Conservation (phyloP, 2,329 filamentous ascomycete genomes). For the Cladosporium colombiae region DNA sequence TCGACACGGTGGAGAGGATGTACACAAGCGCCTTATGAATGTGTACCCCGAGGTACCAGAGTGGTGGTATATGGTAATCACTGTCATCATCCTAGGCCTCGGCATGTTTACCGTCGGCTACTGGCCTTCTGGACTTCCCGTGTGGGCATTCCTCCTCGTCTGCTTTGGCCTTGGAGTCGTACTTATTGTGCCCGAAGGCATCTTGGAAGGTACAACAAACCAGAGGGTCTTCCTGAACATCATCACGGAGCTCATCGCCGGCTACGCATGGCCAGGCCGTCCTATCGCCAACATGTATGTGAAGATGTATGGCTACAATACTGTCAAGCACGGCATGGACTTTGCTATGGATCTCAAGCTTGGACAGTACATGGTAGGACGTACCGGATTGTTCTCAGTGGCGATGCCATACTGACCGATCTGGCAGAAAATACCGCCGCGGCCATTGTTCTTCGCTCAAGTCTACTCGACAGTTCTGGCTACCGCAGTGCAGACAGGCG, state of each 20-base stretch:
- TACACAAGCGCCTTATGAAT: conserved; percentile 82
- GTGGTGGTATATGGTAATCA: conserved; percentile 63
- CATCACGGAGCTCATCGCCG: neutral
- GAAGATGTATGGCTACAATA: neutral
- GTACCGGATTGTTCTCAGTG: neutral
- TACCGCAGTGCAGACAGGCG: neutral
- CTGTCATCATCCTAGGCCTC: conserved; percentile 27
- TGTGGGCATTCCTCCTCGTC: neutral
- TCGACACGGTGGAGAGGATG: conserved; percentile 60
- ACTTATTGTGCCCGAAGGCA: neutral
- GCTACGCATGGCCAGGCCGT: neutral
- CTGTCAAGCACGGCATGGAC: neutral
- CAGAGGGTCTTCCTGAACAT: neutral
- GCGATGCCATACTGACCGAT: neutral
- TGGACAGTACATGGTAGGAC: neutral
- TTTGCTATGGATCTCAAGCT: neutral
- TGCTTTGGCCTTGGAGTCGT: neutral
- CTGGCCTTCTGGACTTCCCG: neutral
- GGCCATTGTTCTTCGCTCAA: neutral
- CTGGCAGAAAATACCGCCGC: neutral
- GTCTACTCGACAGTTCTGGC: neutral
- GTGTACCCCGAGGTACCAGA: conserved; percentile 79
- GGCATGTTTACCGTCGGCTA: conserved; percentile 2
- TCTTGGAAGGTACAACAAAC: neutral
- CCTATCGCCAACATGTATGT: neutral